These are phyloP conservation scores for Psilocybe tampanensis DNA, from an alignment of 768 basidiomycete species.

Conservation along the genomic window DNA sequence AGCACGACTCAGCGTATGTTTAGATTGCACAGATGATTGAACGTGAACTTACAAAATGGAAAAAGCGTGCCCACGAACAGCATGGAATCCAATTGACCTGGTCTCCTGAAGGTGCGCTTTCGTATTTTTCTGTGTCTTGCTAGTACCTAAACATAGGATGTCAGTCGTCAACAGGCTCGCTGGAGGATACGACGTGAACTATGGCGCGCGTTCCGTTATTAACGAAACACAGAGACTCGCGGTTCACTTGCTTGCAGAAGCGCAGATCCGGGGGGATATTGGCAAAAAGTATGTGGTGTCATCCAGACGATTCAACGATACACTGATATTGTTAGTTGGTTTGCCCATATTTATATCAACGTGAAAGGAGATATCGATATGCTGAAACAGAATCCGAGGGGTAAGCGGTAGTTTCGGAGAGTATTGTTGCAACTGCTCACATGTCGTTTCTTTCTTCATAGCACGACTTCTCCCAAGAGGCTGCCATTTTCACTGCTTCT, in stretches of 20 bases:
- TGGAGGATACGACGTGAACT: constrained; percentile 6
- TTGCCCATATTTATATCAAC: background rate
- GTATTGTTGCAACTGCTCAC: no score
- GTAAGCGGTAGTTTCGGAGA: background rate
- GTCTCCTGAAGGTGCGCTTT: background rate
- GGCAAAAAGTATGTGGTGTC: background rate
- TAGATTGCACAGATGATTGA: constrained; percentile 1
- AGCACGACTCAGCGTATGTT: no score
- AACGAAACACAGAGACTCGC: background rate
- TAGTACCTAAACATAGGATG: no score
- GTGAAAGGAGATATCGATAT: background rate
- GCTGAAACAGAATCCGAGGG: background rate
- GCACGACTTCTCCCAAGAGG: no score
- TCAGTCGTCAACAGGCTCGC: background rate
- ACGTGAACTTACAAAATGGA: constrained; percentile 2
- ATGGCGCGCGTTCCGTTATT: constrained; percentile 3
- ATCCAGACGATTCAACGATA: background rate
- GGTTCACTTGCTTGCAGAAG: background rate
- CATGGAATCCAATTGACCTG: constrained; percentile 5
- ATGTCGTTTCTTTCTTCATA: no score
- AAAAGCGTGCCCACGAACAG: constrained; percentile 3
- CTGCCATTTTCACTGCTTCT: no score
- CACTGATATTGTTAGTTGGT: background rate
- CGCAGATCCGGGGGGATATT: constrained; percentile 5
- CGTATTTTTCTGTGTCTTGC: no score